phyloP scores from a whole-genome alignment of 805 yeast species.

The Lipomyces spencermartinsiae region DNA sequence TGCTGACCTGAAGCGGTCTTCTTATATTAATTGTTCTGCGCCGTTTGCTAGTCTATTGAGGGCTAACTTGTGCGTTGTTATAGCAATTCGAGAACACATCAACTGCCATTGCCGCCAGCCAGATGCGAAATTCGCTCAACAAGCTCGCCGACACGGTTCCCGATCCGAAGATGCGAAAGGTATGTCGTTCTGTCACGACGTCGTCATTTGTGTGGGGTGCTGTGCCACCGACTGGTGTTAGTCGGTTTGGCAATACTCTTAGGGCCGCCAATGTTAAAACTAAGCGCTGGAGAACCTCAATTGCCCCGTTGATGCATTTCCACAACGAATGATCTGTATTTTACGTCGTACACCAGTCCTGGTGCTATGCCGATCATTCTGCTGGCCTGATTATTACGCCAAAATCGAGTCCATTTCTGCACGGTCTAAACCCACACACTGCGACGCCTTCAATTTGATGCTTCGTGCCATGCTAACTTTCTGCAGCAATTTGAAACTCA shows the following conservation, averaged over 20 bases:
- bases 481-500: constrained; percentile 77
- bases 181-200: not conserved
- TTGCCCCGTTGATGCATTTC: not conserved
- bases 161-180: constrained; percentile 49
- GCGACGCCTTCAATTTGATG: not conserved
- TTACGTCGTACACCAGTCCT: too few species aligned
- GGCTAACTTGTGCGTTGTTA: constrained; percentile 55
- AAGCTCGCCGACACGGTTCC: constrained; percentile 81
- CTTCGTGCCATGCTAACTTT: constrained; percentile 35
- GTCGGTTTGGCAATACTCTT: not conserved
- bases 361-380: too few species aligned
- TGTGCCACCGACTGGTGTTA: not conserved
- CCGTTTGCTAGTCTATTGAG: not conserved
- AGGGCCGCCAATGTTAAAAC: not conserved
- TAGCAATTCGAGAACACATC: constrained; percentile 82
- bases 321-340: not conserved
- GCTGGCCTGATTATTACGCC: not conserved
- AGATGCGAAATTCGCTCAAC: constrained; percentile 96
- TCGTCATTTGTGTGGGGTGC: not conserved
- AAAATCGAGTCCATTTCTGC: not conserved
- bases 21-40: not conserved
- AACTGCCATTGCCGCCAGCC: constrained; percentile 94
- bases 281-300: not conserved
- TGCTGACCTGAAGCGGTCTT: not conserved
- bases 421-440: not conserved